These are phyloP conservation scores for Naegleria fowleri DNA, from an alignment of 208 protist genomes.

Conservation along the genomic window DNA sequence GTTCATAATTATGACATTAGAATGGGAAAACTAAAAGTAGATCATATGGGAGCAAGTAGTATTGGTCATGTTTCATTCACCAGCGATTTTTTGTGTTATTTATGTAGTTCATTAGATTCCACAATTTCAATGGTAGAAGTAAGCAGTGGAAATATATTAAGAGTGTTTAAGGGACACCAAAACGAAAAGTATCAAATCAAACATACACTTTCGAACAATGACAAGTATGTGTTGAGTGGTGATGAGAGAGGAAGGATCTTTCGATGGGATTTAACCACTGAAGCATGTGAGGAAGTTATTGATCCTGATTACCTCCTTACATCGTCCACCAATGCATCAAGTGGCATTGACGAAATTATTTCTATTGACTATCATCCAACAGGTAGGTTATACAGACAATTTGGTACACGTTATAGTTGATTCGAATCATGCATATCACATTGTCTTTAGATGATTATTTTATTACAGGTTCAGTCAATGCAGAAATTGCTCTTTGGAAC, in stretches of 20 bases:
- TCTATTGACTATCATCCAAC: not conserved
- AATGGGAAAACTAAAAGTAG: not conserved
- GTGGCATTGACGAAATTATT: not conserved
- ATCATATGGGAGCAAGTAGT: not conserved
- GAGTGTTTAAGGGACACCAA: not conserved
- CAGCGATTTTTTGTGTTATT: not conserved
- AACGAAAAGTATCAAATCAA: not conserved
- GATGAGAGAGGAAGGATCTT: not conserved
- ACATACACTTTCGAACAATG: not conserved
- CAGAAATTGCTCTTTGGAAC: not conserved
- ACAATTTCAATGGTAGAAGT: not conserved
- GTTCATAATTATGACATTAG: not conserved
- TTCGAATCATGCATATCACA: too few species aligned
- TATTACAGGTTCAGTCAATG: not conserved
- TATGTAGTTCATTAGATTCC: not conserved
- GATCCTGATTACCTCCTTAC: not conserved
- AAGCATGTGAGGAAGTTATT: not conserved
- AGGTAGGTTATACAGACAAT: too few species aligned
- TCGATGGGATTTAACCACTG: not conserved
- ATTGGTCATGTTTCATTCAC: not conserved
- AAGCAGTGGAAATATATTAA: not conserved
- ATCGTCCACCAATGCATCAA: too few species aligned
- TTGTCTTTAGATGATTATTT: not conserved
- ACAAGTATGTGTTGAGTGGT: not conserved
- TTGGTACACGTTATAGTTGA: too few species aligned